Evolutionary conservation across 345 rosid genomes (phyloP), one percentile per base, ranked within the genome.

Genomic region (Corchorus olitorius): DNA sequence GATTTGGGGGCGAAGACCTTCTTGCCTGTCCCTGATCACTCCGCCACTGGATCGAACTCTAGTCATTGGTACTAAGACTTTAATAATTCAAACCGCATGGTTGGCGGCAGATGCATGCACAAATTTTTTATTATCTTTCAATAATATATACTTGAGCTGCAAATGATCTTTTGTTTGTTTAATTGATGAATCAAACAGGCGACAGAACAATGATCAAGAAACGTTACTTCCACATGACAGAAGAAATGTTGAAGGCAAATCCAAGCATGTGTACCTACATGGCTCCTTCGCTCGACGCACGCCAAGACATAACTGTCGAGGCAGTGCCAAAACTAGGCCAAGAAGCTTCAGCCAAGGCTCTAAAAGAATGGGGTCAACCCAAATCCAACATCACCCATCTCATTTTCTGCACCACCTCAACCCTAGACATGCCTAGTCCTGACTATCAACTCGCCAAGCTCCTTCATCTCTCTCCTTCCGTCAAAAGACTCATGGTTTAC

Each of bases 381-480:
- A 93, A 88, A 79, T 91, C 94, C 17, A 93, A 88, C 81, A 88
- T 93, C 86, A 91, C 97, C 33, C 96, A 93, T 33, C 83, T 93
- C 3, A 81, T 93, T 74, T 93, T 89, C 81, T 91, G 97, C 80
- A 93, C 96, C 27, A 88, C 94, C 5, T 86, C 94, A 0, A 94
- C 94, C 0, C 93, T 91, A 0, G 97, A 91, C 87, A 91, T 91
- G 97, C 96, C 96, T 22, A 96, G 96, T 1, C 94, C 97, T 3
- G 97, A 93, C 82, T 91, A 91, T 85, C 96, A 91, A 81, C 94
- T 93, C 74, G 89, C 96, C 13, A 93, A 93, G 82, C 93, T 93
- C 20, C 85, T 93, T 17, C 94, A 93, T 8, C 94, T 91, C 8
- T 84, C 89, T 6, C 90, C 93, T 7, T 91, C 93, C 3, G 92